These are phyloP conservation scores for Phyllostachys edulis DNA, from an alignment of 176 grass and related monocot species.

Conservation along the genomic window DNA sequence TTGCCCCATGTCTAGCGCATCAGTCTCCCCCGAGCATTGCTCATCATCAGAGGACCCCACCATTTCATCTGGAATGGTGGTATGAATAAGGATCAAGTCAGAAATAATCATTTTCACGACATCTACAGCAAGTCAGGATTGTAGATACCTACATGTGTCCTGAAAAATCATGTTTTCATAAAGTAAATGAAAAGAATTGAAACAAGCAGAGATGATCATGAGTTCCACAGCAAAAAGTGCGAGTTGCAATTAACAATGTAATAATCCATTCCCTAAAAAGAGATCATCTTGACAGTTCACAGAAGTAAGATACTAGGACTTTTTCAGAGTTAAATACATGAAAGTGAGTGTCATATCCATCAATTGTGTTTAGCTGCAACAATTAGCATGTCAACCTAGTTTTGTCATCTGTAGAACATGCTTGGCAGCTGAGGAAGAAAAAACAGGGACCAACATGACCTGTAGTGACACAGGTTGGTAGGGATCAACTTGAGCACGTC, in stretches of 20 bases:
- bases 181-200: neutral
- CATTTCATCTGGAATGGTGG: constrained; percentile 48
- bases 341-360: neutral
- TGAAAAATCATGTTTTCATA: neutral
- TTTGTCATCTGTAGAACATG: neutral
- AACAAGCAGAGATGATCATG: neutral
- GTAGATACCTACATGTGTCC: neutral
- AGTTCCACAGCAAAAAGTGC: neutral
- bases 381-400: neutral
- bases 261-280: neutral
- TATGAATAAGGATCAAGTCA: constrained; percentile 1
- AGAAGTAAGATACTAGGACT: neutral
- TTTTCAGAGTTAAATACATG: neutral
- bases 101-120: neutral
- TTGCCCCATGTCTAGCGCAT: constrained; percentile 44
- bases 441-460: neutral
- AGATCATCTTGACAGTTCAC: neutral
- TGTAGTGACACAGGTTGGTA: neutral
- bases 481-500: neutral
- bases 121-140: neutral
- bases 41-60: constrained; percentile 77
- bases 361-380: neutral
- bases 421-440: neutral
- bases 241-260: neutral
- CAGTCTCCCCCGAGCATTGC: constrained; percentile 47